A percentile compares a stretch with the other conserved stretches of the same genome.
Evolutionary conservation across 2,329 filamentous ascomycete species (phyloP).

Genomic region (Botrytis deweyae): DNA sequence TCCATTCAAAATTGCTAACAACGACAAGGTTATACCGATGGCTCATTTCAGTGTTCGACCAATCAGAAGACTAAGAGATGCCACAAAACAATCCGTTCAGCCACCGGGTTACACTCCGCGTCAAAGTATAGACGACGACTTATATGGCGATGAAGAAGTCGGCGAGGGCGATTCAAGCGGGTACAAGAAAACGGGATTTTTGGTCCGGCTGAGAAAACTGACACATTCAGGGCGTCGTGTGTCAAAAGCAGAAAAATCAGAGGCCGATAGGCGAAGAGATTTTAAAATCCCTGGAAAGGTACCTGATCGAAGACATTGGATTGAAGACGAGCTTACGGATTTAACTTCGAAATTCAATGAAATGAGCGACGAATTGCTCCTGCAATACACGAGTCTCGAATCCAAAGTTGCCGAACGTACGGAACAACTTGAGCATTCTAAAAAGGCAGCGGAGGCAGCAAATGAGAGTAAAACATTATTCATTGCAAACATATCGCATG

Average conservation of each 20-base stretch:
- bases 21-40: slow-evolving; percentile 60
- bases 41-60: slow-evolving; percentile 81
- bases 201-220: slow-evolving; percentile 34
- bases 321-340: slow-evolving; percentile 84
- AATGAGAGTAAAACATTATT: slow-evolving; percentile 98
- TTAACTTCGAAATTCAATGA: slow-evolving; percentile 29
- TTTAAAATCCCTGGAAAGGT: slow-evolving; percentile 89
- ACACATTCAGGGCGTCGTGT: slow-evolving; percentile 31
- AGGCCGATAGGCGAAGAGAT: slow-evolving; percentile 41
- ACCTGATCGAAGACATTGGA: slow-evolving; percentile 67
- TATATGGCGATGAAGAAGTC: slow-evolving; percentile 26
- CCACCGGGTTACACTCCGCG: slow-evolving; percentile 38
- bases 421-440: slow-evolving; percentile 80
- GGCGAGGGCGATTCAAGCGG: slow-evolving; percentile 29
- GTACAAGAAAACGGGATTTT: slow-evolving; percentile 39
- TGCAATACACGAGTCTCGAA: slow-evolving; percentile 82
- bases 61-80: slow-evolving; percentile 44
- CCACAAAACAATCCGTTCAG: slow-evolving; percentile 37
- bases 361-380: slow-evolving; percentile 52
- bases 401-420: slow-evolving; percentile 82
- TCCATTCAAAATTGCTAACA: not conserved
- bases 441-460: slow-evolving; percentile 88
- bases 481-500: slow-evolving; percentile 82
- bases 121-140: slow-evolving; percentile 32
- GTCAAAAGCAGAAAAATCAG: slow-evolving; percentile 43